Evolutionary conservation across 371 early-diverging fungal species (phyloP).

Genomic region (Mortierella sp.): DNA sequence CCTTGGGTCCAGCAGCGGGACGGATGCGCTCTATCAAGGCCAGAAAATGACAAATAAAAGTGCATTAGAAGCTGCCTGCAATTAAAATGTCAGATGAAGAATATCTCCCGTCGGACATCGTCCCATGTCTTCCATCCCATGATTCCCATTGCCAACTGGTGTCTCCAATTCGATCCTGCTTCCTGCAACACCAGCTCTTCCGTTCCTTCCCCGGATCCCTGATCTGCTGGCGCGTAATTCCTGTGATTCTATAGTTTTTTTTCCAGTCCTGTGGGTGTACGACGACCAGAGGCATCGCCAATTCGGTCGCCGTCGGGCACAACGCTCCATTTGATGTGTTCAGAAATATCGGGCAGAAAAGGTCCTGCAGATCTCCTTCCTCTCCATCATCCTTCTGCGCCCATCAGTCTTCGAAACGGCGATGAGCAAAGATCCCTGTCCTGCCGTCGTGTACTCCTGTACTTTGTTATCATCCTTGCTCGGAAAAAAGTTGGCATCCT

Average conservation of each 20-base stretch:
- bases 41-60: not conserved
- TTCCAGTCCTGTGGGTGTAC: not conserved
- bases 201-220: not conserved
- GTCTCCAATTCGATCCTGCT: not conserved
- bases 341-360: not conserved
- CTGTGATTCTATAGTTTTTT: not conserved
- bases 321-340: not conserved
- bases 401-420: not conserved
- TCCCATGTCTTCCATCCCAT: not conserved
- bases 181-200: not conserved
- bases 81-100: not conserved
- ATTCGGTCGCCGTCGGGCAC: not conserved
- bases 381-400: not conserved
- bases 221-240: not conserved
- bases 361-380: conserved; percentile 3
- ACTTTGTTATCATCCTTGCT: not conserved
- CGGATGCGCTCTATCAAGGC: conserved; percentile 44
- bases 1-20: conserved; percentile 60
- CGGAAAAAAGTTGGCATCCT: not conserved
- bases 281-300: not conserved
- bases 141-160: not conserved
- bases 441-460: not conserved
- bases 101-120: not conserved
- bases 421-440: not conserved
- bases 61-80: not conserved